A percentile compares a stretch with the other conserved stretches of the same genome.
Conservation (phyloP, 2,329 filamentous ascomycete genomes). For the Remersonia thermophila region DNA sequence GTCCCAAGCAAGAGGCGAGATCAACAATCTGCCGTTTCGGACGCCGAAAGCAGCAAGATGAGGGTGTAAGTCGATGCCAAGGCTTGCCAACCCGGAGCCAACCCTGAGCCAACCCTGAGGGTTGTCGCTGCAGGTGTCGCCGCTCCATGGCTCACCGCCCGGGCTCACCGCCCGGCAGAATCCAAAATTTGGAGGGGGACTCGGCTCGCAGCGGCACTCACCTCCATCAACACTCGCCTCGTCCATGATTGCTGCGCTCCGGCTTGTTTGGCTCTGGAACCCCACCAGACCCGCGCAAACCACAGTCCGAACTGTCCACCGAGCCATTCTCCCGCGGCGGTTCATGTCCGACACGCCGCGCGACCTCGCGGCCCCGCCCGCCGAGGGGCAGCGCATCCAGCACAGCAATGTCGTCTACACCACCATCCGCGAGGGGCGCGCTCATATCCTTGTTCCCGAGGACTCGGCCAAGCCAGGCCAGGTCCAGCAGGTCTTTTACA, state of each 20-base stretch:
- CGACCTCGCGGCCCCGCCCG: conserved; percentile 17
- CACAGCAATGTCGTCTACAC: conserved; percentile 38
- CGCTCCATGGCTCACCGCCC: too few relatives aligned
- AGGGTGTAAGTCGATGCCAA: background rate
- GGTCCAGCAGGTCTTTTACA: conserved; percentile 85
- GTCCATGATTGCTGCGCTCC: conserved; percentile 8
- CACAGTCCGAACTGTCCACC: background rate
- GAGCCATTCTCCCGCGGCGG: conserved; percentile 1
- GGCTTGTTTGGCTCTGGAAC: conserved; percentile 5
- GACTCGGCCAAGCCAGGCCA: conserved; percentile 40
- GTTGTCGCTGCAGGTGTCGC: too few relatives aligned
- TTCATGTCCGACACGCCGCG: conserved; percentile 16
- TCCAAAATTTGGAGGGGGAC: conserved; percentile 4
- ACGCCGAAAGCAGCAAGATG: background rate
- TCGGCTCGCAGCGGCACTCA: background rate
- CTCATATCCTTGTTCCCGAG: conserved; percentile 41
- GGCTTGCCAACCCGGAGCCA: background rate
- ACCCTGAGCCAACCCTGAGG: background rate
- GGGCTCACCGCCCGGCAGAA: conserved; percentile 13
- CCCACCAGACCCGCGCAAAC: conserved; percentile 6
- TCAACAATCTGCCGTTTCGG: too few relatives aligned
- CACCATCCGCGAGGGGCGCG: conserved; percentile 43
- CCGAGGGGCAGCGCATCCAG: conserved; percentile 23
- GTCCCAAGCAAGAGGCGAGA: too few relatives aligned
- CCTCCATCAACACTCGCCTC: background rate